Evolutionary conservation across 148 eudicot genomes (phyloP), one percentile per base, ranked within the genome.

Genomic region (Persicaria maculosa): DNA sequence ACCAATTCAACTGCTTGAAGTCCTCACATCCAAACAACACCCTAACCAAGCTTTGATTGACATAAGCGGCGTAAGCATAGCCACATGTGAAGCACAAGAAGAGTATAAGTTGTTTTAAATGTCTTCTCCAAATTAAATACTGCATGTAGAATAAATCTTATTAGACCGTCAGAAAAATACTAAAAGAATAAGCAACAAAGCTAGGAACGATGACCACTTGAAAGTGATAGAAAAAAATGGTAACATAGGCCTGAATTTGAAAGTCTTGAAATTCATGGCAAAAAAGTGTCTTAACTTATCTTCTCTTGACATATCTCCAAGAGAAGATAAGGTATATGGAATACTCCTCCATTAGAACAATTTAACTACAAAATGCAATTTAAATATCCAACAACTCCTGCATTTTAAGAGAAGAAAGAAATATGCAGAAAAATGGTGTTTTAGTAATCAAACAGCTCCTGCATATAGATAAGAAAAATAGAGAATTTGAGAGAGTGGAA

Each of bases 11-110:
- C n/a, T n/a, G n/a, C n/a, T n/a, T n/a, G n/a, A n/a, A n/a, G n/a
- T n/a, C n/a, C n/a, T n/a, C n/a, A n/a, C n/a, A n/a, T n/a, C n/a
- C n/a, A n/a, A n/a, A n/a, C n/a, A n/a, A n/a, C n/a, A n/a, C n/a
- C n/a, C n/a, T n/a, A n/a, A n/a, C n/a, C n/a, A n/a, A n/a, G n/a
- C n/a, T n/a, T n/a, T n/a, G n/a, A n/a, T n/a, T n/a, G n/a, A n/a
- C n/a, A n/a, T 75, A 92, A 75, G 43, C 99, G 96, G 69, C 92
- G 93, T 74, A 95, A 83, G 88, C 88, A 89, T 74, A 95, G 83
- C 99, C 99, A 95, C 92, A 84, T 92, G 74, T 95, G 99, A 74
- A 95, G 85, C 79, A 95, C 96, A 47, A 95, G 94, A 78, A 95
- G 85, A 72, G 99, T 87, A 77, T 83, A 95, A 3, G 90, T 92